Conservation (phyloP, 2,329 filamentous ascomycete genomes). For the Colletotrichum sp. region DNA sequence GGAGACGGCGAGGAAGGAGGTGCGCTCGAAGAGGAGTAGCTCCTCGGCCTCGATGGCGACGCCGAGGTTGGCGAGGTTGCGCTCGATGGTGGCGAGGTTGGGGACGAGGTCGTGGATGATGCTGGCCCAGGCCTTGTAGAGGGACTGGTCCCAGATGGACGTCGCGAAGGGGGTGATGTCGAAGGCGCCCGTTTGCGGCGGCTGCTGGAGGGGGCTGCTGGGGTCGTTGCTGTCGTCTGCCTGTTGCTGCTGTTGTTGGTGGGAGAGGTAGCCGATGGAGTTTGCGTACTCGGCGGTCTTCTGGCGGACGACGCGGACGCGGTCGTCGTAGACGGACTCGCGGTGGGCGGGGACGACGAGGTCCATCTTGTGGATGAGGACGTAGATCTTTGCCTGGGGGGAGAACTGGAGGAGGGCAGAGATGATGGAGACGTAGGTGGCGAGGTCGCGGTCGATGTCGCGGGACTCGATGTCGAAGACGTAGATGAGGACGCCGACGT, state of each 20-base stretch:
- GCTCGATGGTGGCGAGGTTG: constrained; percentile 87
- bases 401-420: constrained; percentile 88
- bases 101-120: constrained; percentile 99
- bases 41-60: constrained; percentile 91
- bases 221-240: constrained; percentile 3
- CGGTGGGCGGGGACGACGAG: constrained; percentile 83
- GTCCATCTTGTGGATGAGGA: constrained; percentile 99
- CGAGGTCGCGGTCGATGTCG: constrained; percentile 90
- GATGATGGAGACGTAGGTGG: constrained; percentile 91
- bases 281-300: constrained; percentile 67
- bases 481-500: constrained; percentile 96
- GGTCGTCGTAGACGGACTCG: constrained; percentile 83
- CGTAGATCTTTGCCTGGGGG: constrained; percentile 82
- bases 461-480: constrained; percentile 98
- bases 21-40: constrained; percentile 92
- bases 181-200: constrained; percentile 44
- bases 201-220: constrained; percentile 24
- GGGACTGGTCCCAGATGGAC: constrained; percentile 97
- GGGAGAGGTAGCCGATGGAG: constrained; percentile 35
- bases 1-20: constrained; percentile 95
- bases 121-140: constrained; percentile 98
- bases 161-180: constrained; percentile 89
- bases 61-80: constrained; percentile 81
- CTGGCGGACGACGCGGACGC: constrained; percentile 76
- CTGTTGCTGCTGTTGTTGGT: background rate